phyloP scores from a whole-genome alignment of 2,329 filamentous ascomycete genomes.

The Fusarium hainanense region DNA sequence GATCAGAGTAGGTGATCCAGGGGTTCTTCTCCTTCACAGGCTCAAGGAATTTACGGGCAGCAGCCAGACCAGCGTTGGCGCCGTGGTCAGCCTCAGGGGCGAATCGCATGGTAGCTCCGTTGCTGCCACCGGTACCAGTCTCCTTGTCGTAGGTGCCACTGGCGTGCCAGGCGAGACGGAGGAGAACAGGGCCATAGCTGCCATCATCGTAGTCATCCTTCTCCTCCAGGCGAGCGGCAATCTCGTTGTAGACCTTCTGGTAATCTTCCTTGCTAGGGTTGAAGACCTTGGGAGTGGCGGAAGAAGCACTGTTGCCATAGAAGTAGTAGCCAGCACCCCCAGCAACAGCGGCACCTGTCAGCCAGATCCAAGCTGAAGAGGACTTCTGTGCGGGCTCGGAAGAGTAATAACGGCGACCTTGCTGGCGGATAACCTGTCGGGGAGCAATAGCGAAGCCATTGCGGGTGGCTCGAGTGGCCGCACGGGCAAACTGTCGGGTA shows the following conservation, averaged over 20 bases:
- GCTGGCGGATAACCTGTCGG: conserved; percentile 77
- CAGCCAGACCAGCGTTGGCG: conserved; percentile 89
- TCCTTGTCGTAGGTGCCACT: conserved; percentile 91
- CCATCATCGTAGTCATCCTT: conserved; percentile 97
- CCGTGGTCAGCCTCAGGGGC: conserved; percentile 88
- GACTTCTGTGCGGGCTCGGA: conserved; percentile 70
- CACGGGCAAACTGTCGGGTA: conserved; percentile 66
- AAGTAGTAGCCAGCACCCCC: conserved; percentile 75
- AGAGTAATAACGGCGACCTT: conserved; percentile 83
- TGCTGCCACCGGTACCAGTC: conserved; percentile 90
- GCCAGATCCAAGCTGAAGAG: conserved; percentile 63
- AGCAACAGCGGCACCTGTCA: conserved; percentile 68
- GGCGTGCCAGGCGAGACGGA: conserved; percentile 93
- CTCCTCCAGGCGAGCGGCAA: conserved; percentile 83
- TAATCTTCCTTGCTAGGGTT: conserved; percentile 86
- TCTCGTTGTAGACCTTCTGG: conserved; percentile 92
- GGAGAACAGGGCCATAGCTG: conserved; percentile 90
- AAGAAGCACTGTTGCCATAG: conserved; percentile 67
- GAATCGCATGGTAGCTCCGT: conserved; percentile 98
- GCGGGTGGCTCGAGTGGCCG: conserved; percentile 67
- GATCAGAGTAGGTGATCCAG: conserved; percentile 96
- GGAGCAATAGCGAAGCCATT: conserved; percentile 69
- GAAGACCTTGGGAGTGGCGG: conserved; percentile 68
- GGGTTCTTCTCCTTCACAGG: conserved; percentile 90
- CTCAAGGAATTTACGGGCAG: conserved; percentile 91